Evolutionary conservation across 768 basidiomycete genomes (phyloP).

Genomic region (Pleurotus eryngii): DNA sequence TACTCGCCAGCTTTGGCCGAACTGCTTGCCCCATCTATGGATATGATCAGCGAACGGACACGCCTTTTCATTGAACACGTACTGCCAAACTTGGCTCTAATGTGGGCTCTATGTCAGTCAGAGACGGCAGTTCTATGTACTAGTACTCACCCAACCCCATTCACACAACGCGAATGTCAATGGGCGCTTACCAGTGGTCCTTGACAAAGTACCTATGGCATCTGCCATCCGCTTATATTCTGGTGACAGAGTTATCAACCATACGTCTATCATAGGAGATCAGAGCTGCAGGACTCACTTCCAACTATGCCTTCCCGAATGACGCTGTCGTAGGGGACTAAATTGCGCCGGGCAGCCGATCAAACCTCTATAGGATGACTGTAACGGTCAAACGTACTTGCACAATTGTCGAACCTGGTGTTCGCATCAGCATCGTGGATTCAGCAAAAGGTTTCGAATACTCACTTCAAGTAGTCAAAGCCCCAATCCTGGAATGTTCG

Average conservation of each 20-base stretch:
- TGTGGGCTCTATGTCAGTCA: no score
- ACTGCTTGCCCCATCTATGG: constrained; percentile 44
- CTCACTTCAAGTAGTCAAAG: constrained; percentile 65
- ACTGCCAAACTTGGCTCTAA: constrained; percentile 9
- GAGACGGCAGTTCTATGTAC: no score
- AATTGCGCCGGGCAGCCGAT: not conserved
- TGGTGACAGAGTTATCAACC: constrained; percentile 14
- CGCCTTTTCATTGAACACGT: not conserved
- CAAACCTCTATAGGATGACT: no score
- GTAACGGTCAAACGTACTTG: constrained; percentile 28
- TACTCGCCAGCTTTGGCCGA: constrained; percentile 69
- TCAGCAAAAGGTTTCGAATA: not conserved
- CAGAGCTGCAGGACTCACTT: constrained; percentile 30
- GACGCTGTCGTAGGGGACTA: constrained; percentile 57
- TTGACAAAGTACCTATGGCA: constrained; percentile 48
- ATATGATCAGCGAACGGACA: no score
- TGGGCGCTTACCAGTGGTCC: constrained; percentile 41
- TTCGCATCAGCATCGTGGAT: not conserved
- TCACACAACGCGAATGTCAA: constrained; percentile 60
- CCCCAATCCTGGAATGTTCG: constrained; percentile 62
- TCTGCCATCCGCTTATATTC: constrained; percentile 62
- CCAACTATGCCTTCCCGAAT: constrained; percentile 54
- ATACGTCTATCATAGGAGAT: not conserved
- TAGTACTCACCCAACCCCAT: constrained; percentile 57
- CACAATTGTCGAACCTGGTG: constrained; percentile 51